Percentiles rank a stretch among this genome's conserved stretches.
These are phyloP conservation scores for Candida freyschussii DNA, from an alignment of 1,139 yeast genomes.

Conservation along the genomic window DNA sequence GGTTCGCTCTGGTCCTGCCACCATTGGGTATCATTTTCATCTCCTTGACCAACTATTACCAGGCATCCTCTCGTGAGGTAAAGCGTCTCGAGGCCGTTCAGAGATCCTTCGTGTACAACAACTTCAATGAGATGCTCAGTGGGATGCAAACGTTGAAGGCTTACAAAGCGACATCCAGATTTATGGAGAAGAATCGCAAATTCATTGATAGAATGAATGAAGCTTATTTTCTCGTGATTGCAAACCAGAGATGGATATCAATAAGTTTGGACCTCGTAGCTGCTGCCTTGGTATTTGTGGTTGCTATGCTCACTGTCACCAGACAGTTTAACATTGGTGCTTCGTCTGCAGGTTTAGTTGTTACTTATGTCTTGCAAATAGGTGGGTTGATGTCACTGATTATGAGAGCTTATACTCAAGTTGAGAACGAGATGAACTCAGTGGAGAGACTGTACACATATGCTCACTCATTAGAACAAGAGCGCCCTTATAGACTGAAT, in stretches of 20 bases:
- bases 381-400: slow-evolving; percentile 45
- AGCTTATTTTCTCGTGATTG: slow-evolving; percentile 47
- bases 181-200: slow-evolving; percentile 37
- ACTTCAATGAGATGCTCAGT: slow-evolving; percentile 53
- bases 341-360: slow-evolving; percentile 65
- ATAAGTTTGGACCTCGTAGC: slow-evolving; percentile 45
- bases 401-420: slow-evolving; percentile 48
- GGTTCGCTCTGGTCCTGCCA: slow-evolving; percentile 60
- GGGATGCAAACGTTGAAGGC: slow-evolving; percentile 57
- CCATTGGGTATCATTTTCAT: slow-evolving; percentile 40
- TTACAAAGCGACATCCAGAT: slow-evolving; percentile 34
- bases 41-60: slow-evolving; percentile 43
- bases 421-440: slow-evolving; percentile 77
- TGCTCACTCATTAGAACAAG: slow-evolving; percentile 60
- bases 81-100: slow-evolving; percentile 60
- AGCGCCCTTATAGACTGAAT: slow-evolving; percentile 45
- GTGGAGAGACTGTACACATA: slow-evolving; percentile 72
- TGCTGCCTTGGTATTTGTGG: slow-evolving; percentile 36
- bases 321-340: slow-evolving; percentile 58
- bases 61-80: slow-evolving; percentile 57
- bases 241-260: slow-evolving; percentile 60
- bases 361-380: slow-evolving; percentile 52
- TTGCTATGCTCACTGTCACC: slow-evolving; percentile 55
- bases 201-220: slow-evolving; percentile 51
- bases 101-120: slow-evolving; percentile 58